These are phyloP conservation scores for Capsella bursapastoris DNA, from an alignment of 345 rosid genomes.

Conservation along the genomic window DNA sequence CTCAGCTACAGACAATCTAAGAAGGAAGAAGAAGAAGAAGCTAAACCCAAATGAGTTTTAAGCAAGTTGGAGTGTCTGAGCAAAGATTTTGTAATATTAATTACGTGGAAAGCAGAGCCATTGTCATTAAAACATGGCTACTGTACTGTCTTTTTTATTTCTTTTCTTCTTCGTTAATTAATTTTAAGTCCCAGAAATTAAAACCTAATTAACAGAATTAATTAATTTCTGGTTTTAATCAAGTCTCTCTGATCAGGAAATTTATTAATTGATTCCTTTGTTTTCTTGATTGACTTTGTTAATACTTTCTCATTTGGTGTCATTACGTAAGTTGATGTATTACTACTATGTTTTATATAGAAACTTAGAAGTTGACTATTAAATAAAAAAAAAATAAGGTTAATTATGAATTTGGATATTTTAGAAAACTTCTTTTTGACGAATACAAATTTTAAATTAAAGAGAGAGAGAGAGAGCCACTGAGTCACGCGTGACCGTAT, in stretches of 20 bases:
- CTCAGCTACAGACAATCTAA: slow-evolving; percentile 35
- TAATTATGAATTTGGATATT: not conserved
- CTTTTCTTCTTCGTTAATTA: slow-evolving; percentile 23
- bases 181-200: not conserved
- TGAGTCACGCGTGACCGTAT: slow-evolving; percentile 17
- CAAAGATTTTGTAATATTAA: slow-evolving; percentile 32
- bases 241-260: no score
- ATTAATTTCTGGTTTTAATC: no score
- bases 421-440: not conserved
- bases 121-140: slow-evolving; percentile 43
- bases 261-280: no score
- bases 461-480: slow-evolving; percentile 18
- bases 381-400: not conserved
- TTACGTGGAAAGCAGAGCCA: slow-evolving; percentile 46
- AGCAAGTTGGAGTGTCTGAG: slow-evolving; percentile 22
- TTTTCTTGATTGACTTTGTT: slow-evolving; percentile 5
- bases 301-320: not conserved
- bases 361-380: not conserved
- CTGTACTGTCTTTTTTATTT: slow-evolving; percentile 36
- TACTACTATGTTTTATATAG: not conserved
- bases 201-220: not conserved
- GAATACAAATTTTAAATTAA: slow-evolving; percentile 9
- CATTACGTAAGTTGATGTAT: not conserved
- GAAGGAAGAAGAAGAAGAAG: slow-evolving; percentile 38
- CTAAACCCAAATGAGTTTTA: slow-evolving; percentile 15